Base-by-base conservation (phyloP, 768 basidiomycete genomes). In the Suillus alpinus region DNA sequence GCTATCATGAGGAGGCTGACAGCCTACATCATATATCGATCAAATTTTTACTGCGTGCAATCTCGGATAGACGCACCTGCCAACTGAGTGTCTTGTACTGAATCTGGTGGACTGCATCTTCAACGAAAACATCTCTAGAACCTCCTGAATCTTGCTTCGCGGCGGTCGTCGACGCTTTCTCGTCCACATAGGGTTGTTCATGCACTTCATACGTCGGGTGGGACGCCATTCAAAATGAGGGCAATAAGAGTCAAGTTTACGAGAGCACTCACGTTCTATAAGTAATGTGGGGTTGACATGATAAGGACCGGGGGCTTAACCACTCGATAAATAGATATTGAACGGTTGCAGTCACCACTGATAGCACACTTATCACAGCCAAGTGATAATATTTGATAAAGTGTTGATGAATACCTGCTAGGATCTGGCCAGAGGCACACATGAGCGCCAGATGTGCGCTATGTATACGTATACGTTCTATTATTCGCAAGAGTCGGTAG, bases 1-100 rank as follows among this genome's bases (percentile, higher is more conserved):
- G 83, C 82, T 57, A 83, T 83, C 83, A 84, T 84, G 20, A 84
- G 69, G 56, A 82, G 63, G 29, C 74, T 70, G 8, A 83, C 80
- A 61, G 82, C 80, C 81, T 83, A n/a, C n/a, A n/a, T n/a, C n/a
- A n/a, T n/a, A 57, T 23, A 6, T 29, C 18, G 39, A 37, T 23
- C 18, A 49, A 37, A 4, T 59, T 55, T 36, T 39, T 10, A 55
- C 16, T 18, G 23, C 16, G 37, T 29, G 6, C 37, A 29, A 29
- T 39, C 50, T 12, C 36, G 51, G 41, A 43, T 39, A 46, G 34
- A 63, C 59, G 4, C 23, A 79, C 81, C 77, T 79, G 81, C 82
- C 82, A 83, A 53, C 76, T 79, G 9, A 83, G 71, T 0, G 82
- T 83, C 68, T 81, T 82, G 74, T 83, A 83, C 37, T 75, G 81